Percentiles rank a stretch among this genome's conserved stretches.
Evolutionary conservation across 129 eudicot species (phyloP).

Genomic region (Lonicera japonica): DNA sequence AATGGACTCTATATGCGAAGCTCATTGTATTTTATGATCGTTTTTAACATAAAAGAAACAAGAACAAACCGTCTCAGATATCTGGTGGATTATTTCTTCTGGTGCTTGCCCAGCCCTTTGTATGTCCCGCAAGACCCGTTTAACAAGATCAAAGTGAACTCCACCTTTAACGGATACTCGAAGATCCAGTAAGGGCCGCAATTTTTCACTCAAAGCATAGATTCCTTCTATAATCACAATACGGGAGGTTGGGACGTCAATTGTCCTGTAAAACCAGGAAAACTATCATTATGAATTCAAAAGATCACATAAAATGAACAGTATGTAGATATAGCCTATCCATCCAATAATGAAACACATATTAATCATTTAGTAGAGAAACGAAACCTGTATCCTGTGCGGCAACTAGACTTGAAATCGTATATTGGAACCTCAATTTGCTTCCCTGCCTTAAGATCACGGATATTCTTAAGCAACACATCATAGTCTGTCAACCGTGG

Average conservation of each 20-base stretch:
- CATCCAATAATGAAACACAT: neutral
- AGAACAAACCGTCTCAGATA: constrained; percentile 84
- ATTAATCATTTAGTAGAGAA: neutral
- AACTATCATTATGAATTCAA: too few species aligned
- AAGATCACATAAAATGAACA: too few species aligned
- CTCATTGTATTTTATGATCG: neutral
- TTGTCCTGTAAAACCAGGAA: constrained; percentile 49
- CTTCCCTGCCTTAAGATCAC: constrained; percentile 79
- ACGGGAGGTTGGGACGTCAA: constrained; percentile 87
- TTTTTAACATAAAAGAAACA: neutral
- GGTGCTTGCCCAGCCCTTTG: constrained; percentile 99
- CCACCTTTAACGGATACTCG: constrained; percentile 98
- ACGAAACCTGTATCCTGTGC: constrained; percentile 80
- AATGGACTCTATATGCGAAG: neutral
- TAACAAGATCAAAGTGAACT: constrained; percentile 96
- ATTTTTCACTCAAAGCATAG: constrained; percentile 86
- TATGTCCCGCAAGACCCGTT: constrained; percentile 92
- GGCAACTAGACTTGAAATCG: constrained; percentile 87
- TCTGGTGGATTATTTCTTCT: constrained; percentile 93
- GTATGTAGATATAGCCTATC: too few species aligned
- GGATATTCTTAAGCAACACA: constrained; percentile 75
- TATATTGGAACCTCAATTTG: constrained; percentile 70
- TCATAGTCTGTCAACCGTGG: constrained; percentile 98
- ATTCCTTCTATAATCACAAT: constrained; percentile 93
- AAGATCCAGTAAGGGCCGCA: constrained; percentile 90